Evolutionary conservation across 805 yeast species (phyloP).

Genomic region (Starmera quercuum): DNA sequence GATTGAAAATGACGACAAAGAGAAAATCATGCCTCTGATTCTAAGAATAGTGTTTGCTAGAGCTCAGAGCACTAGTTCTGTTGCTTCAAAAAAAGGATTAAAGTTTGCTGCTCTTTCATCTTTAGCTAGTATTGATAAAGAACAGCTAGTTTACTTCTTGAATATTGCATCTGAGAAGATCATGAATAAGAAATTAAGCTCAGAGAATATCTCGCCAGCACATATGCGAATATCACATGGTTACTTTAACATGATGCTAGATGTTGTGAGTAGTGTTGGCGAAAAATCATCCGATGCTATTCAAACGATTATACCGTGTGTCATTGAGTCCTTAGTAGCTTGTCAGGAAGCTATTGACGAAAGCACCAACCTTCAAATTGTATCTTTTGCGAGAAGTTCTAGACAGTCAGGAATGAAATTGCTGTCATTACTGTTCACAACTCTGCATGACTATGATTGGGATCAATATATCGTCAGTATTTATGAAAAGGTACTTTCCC

Average conservation of each 20-base stretch:
- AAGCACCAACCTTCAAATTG: slow-evolving; percentile 13
- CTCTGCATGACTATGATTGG: slow-evolving; percentile 58
- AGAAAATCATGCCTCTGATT: slow-evolving; percentile 58
- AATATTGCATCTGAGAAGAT: slow-evolving; percentile 52
- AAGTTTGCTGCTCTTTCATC: slow-evolving; percentile 63
- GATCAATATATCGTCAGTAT: slow-evolving; percentile 38
- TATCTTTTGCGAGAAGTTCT: slow-evolving; percentile 40
- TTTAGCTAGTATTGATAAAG: slow-evolving; percentile 47
- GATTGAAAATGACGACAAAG: slow-evolving; percentile 56
- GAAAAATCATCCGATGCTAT: slow-evolving; percentile 42
- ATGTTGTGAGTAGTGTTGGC: slow-evolving; percentile 53
- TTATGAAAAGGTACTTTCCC: slow-evolving; percentile 45
- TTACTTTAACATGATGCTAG: slow-evolving; percentile 52
- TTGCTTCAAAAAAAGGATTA: slow-evolving; percentile 66
- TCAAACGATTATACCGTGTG: slow-evolving; percentile 44
- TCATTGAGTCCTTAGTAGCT: slow-evolving; percentile 44
- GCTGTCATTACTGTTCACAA: slow-evolving; percentile 46
- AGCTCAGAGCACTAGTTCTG: slow-evolving; percentile 59
- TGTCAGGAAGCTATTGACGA: slow-evolving; percentile 38
- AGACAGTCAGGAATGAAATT: slow-evolving; percentile 66
- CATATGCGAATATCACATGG: slow-evolving; percentile 51
- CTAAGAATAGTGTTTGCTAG: slow-evolving; percentile 80
- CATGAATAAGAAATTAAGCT: slow-evolving; percentile 22
- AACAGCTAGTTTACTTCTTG: slow-evolving; percentile 52
- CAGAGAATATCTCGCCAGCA: slow-evolving; percentile 20